A percentile compares a stretch with the other conserved stretches of the same genome.
Conservation (phyloP, 2,329 filamentous ascomycete genomes). For the Penicillium decumbens region DNA sequence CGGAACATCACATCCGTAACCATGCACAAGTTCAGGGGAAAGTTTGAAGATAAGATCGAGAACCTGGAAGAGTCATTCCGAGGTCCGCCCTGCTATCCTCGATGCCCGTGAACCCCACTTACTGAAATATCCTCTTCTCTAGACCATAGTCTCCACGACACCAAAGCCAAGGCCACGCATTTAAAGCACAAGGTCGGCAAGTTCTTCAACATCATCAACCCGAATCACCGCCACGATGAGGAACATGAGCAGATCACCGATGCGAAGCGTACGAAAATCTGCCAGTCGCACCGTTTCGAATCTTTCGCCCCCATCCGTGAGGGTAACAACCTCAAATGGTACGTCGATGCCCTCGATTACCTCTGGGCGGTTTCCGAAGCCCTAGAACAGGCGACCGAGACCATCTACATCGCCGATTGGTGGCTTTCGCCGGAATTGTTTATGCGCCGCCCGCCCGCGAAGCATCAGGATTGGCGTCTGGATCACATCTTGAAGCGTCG, state of each 20-base stretch:
- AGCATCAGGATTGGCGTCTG: constrained; percentile 78
- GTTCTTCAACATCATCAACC: constrained; percentile 67
- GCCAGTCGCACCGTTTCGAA: constrained; percentile 74
- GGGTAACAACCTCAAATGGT: constrained; percentile 90
- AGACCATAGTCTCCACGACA: constrained; percentile 39
- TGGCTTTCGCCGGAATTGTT: constrained; percentile 90
- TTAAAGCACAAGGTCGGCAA: constrained; percentile 62
- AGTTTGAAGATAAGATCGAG: constrained; percentile 17
- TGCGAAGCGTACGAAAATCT: constrained; percentile 66
- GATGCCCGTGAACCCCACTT: neutral
- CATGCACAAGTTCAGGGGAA: constrained; percentile 29
- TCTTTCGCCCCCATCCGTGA: constrained; percentile 86
- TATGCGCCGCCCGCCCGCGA: constrained; percentile 74
- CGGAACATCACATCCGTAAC: neutral
- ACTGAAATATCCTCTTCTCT: neutral
- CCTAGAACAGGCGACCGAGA: constrained; percentile 82
- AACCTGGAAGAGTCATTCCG: constrained; percentile 23
- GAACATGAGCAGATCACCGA: constrained; percentile 82
- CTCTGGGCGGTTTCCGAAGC: constrained; percentile 90
- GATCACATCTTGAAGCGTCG: constrained; percentile 82
- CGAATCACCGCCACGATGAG: constrained; percentile 88
- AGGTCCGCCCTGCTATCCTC: constrained; percentile 14
- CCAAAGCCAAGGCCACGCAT: constrained; percentile 53
- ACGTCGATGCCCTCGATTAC: constrained; percentile 92
- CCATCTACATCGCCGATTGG: constrained; percentile 96